Percentiles rank a stretch among this genome's conserved stretches.
Conservation (phyloP, 345 rosid genomes). For the Excoecaria agallocha region DNA sequence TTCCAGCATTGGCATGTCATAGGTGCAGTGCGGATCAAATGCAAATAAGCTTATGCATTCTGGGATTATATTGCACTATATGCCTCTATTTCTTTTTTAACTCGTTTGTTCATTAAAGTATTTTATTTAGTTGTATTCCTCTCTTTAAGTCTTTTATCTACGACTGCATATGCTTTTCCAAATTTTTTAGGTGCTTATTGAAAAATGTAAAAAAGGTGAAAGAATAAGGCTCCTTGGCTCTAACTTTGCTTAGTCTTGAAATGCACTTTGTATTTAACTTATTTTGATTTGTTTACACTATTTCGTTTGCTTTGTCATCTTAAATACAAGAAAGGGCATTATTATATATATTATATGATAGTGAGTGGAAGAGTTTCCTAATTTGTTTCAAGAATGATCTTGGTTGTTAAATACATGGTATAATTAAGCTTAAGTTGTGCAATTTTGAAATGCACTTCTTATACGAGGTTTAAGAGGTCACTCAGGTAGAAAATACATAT, state of each 20-base stretch:
- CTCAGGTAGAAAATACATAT: constrained; percentile 12
- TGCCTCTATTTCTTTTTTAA: background rate
- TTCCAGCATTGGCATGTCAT: background rate
- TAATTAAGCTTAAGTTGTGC: constrained; percentile 16
- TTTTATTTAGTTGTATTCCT: background rate
- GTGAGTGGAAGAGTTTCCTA: too few relatives aligned
- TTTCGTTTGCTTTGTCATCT: constrained; percentile 14
- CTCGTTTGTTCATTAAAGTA: background rate
- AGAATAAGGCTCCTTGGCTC: background rate
- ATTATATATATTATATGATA: background rate
- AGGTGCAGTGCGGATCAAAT: background rate
- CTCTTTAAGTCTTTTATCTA: background rate
- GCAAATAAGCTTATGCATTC: background rate
- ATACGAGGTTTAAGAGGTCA: background rate
- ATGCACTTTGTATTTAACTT: background rate
- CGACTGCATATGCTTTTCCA: background rate
- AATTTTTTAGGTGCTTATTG: background rate
- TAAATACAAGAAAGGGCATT: constrained; percentile 1
- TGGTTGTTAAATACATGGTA: background rate
- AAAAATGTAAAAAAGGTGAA: background rate
- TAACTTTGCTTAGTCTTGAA: background rate
- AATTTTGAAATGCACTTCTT: constrained; percentile 13
- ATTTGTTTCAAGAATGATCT: too few relatives aligned
- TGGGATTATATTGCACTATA: background rate
- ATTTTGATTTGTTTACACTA: background rate